These are phyloP conservation scores for Umbelopsis vinacea DNA, from an alignment of 192 early-diverging fungal genomes.

Conservation along the genomic window DNA sequence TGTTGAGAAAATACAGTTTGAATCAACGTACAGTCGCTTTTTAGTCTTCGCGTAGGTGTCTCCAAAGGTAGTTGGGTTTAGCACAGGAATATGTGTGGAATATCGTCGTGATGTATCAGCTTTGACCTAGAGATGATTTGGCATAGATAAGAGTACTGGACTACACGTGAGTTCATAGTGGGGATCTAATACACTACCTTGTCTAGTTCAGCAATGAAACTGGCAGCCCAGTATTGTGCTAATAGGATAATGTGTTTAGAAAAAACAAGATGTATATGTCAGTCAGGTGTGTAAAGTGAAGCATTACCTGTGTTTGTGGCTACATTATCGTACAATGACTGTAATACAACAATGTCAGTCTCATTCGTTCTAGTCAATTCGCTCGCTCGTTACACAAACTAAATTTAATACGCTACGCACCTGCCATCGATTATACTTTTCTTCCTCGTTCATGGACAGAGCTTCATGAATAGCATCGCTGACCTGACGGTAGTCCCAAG, in stretches of 20 bases:
- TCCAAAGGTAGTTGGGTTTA: slow-evolving; percentile 38
- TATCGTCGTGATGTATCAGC: slow-evolving; percentile 52
- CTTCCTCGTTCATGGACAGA: slow-evolving; percentile 79
- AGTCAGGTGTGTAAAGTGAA: no score
- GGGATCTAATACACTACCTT: slow-evolving; percentile 36
- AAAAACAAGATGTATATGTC: not conserved
- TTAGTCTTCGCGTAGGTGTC: slow-evolving; percentile 38
- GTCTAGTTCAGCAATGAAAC: slow-evolving; percentile 59
- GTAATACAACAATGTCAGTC: not conserved
- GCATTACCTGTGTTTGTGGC: slow-evolving; percentile 56
- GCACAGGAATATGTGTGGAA: slow-evolving; percentile 50
- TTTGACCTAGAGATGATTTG: slow-evolving; percentile 27
- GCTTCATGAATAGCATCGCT: slow-evolving; percentile 91
- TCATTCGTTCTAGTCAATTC: no score
- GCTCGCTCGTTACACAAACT: not conserved
- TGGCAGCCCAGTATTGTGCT: slow-evolving; percentile 70
- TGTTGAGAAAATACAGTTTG: not conserved
- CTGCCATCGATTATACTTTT: slow-evolving; percentile 78
- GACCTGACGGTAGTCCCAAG: slow-evolving; percentile 91
- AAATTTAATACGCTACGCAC: not conserved
- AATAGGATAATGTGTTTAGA: not conserved
- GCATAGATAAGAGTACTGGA: not conserved
- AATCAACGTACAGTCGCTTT: slow-evolving; percentile 49
- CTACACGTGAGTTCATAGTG: not conserved
- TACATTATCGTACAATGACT: slow-evolving; percentile 67